These are phyloP conservation scores for Phytophthora melonis DNA, from an alignment of 352 stramenopile genomes.

Conservation along the genomic window DNA sequence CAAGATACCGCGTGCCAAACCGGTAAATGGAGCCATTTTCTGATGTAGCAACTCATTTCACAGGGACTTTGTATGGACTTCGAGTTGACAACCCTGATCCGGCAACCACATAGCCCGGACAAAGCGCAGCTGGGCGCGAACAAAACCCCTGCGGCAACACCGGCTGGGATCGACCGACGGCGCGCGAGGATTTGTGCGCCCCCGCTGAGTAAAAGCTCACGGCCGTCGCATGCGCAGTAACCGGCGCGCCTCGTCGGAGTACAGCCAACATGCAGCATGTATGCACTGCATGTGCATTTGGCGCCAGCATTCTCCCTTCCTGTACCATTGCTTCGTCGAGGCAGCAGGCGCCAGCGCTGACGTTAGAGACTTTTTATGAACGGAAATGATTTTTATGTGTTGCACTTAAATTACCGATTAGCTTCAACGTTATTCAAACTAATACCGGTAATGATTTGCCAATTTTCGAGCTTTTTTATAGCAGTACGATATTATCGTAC, in stretches of 20 bases:
- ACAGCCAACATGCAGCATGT: background rate
- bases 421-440: background rate
- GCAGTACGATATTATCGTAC: too few species aligned
- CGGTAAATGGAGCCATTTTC: slow-evolving; percentile 35
- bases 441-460: background rate
- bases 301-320: background rate
- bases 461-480: too few species aligned
- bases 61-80: slow-evolving; percentile 11
- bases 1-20: slow-evolving; percentile 28
- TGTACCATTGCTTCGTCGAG: background rate
- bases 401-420: background rate
- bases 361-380: slow-evolving; percentile 1
- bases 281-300: background rate
- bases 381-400: background rate
- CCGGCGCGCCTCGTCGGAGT: slow-evolving; percentile 2
- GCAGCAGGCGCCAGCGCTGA: background rate
- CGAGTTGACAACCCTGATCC: slow-evolving; percentile 15
- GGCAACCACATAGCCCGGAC: slow-evolving; percentile 31
- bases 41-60: slow-evolving; percentile 16
- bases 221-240: slow-evolving; percentile 12
- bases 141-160: slow-evolving; percentile 12
- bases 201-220: slow-evolving; percentile 6
- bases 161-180: slow-evolving; percentile 23
- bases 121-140: slow-evolving; percentile 28
- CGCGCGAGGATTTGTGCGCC: slow-evolving; percentile 28